phyloP scores from a whole-genome alignment of 768 basidiomycete genomes.

The Mycena rebaudengoi region DNA sequence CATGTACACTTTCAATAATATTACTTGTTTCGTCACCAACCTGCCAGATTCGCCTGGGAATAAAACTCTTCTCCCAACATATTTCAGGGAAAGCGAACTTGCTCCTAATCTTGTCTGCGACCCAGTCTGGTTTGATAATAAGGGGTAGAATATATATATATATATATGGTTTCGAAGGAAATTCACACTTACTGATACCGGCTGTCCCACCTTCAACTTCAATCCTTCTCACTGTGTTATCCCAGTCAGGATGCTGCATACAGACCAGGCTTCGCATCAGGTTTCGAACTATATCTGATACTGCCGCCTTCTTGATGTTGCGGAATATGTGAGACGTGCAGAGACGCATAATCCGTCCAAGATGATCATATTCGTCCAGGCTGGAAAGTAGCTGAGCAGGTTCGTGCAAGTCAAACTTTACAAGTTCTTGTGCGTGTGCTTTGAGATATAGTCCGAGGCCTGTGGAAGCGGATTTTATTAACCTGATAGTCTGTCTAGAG shows the following conservation, averaged over 20 bases:
- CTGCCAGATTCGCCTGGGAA: slow-evolving; percentile 34
- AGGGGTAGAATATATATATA: neutral
- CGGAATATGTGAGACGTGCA: slow-evolving; percentile 32
- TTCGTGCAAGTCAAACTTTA: slow-evolving; percentile 33
- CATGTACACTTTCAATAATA: slow-evolving; percentile 35
- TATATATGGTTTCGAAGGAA: neutral
- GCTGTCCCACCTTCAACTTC: slow-evolving; percentile 29
- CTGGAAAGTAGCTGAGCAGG: slow-evolving; percentile 16
- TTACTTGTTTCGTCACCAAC: slow-evolving; percentile 34
- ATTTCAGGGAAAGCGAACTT: slow-evolving; percentile 36
- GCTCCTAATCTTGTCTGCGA: slow-evolving; percentile 31
- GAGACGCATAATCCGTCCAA: slow-evolving; percentile 27
- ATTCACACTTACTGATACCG: slow-evolving; percentile 25
- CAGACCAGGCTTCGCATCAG: slow-evolving; percentile 36
- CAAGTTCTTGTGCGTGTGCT: slow-evolving; percentile 5
- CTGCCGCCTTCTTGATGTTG: slow-evolving; percentile 30
- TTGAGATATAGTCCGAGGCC: slow-evolving; percentile 34
- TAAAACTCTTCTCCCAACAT: slow-evolving; percentile 41
- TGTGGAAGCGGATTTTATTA: slow-evolving; percentile 13
- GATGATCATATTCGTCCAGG: slow-evolving; percentile 34
- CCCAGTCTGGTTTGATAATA: slow-evolving; percentile 30
- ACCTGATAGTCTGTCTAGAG: slow-evolving; percentile 16
- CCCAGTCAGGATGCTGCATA: slow-evolving; percentile 31
- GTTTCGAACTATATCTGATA: slow-evolving; percentile 20
- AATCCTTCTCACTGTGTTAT: slow-evolving; percentile 26